Evolutionary conservation across 768 basidiomycete genomes (phyloP), one percentile per base, ranked within the genome.

Genomic region (Exsudoporus frostii): DNA sequence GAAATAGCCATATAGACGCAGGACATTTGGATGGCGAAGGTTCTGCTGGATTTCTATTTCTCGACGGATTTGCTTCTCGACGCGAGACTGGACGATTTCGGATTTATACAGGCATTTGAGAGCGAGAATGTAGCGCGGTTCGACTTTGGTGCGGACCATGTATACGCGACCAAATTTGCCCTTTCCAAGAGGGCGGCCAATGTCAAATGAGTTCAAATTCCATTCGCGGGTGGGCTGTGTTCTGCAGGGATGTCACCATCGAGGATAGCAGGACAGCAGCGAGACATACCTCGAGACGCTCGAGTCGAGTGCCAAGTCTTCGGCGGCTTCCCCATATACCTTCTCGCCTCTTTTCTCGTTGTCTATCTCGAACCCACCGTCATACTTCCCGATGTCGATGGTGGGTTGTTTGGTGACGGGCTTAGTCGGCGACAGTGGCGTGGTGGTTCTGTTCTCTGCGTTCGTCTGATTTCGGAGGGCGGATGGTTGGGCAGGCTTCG

Each of bases 41-140:
- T 98, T 95, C 65, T 92, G 90, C 62, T 98, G 96, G 53, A 99
- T 98, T 69, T 98, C 97, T 62, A 99, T 98, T 71, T 99, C 97
- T 48, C 97, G 83, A 34, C 97, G 83, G 55, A 95, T 90, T 70
- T 99, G 97, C 67, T 96, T 98, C 76, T 98, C 96, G 43, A 98
- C 94, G 60, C 85, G 84, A 56, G 85, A 85, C 61, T 89, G 80
- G 42, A 98, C 84, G 65, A 99, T 89, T 73, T 99, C 97, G 48
- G 89, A 88, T 75, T 98, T 99, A 80, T 95, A 95, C 51, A 98
- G 79, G 57, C 91, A 94, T 73, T 98, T 98, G 72, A 98, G 84
- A 22, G 96, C 96, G 63, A 98, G 84, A 67, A 98, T 96, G 76
- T 90, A 98, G 54, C 86, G 83, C 1, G 94, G 92, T 54, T 86